phyloP scores from a whole-genome alignment of 495 filamentous ascomycete genomes.

The Pyrenula aspistea region DNA sequence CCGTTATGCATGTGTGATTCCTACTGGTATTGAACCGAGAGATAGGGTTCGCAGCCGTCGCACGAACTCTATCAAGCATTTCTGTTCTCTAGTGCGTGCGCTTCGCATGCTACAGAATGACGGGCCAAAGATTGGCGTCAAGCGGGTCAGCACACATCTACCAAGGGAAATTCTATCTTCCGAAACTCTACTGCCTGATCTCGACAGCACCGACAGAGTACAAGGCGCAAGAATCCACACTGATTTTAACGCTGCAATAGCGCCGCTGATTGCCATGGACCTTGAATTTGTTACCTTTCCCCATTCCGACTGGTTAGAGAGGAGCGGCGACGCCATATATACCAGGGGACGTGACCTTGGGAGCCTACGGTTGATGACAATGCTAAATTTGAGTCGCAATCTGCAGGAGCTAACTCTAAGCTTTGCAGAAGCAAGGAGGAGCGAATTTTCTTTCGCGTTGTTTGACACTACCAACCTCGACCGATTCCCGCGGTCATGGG shows the following conservation, averaged over 20 bases:
- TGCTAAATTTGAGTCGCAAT: not conserved
- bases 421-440: not conserved
- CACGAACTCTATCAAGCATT: not conserved
- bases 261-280: not conserved
- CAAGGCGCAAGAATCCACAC: not conserved
- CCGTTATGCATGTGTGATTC: not conserved
- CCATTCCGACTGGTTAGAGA: not conserved
- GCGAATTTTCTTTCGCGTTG: not conserved
- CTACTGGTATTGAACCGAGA: not conserved
- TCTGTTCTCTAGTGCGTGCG: not conserved
- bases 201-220: not conserved
- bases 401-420: not conserved
- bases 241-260: not conserved
- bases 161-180: not conserved
- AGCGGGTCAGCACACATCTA: not conserved
- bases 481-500: not conserved
- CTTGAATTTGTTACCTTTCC: not conserved
- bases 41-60: not conserved
- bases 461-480: not conserved
- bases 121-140: not conserved
- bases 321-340: not conserved
- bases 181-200: not conserved
- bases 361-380: not conserved
- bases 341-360: not conserved
- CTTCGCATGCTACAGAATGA: not conserved